Base-by-base conservation (phyloP, 371 early-diverging fungal species). In the Mucor plumbeus region DNA sequence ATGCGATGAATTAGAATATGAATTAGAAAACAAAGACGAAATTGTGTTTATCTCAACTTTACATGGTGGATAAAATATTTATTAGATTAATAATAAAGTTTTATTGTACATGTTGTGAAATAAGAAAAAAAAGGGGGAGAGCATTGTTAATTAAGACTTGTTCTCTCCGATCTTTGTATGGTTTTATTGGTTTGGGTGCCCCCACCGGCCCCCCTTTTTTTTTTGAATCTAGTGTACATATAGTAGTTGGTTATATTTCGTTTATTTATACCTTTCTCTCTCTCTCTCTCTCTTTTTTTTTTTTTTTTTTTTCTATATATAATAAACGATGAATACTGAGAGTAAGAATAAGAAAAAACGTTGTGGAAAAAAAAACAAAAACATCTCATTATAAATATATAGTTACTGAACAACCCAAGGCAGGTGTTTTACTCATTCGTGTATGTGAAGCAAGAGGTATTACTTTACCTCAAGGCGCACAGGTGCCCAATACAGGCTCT, bases 31-130 rank as follows among this genome's bases (percentile, higher is more conserved):
- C 50, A 81, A 84, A 35, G 97, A 97, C 73, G 83, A 85, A 43
- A 91, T 98, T 56, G 91, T 93, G 31, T 97, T 99, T 76, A 97
- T 99, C 63, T 95, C 95, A 41, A 99, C 99, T 39, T 78, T 99
- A 58, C 98, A 98, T 70, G 99, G 97, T 31, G 97, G 97, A 34
- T 96, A 83, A 63, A 39, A 47, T 31, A 50, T 39, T n/a, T 39
- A 58, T 58, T 58, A 38, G 38, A 10, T 31, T 7, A 33, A 26
- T 26, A 26, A 26, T 26, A 26, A 26, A 26, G 26, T 26, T 26
- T 26, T 26, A 1, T 26, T 26, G 26, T 26, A 26, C 26, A 26
- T 26, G 26, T 26, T 26, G 26, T 26, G 26, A 26, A 26, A 26
- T 26, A 26, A 26, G 26, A 26, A 26, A 26, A 26, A 43, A 43